Evolutionary conservation across 345 rosid genomes (phyloP).

Genomic region (Microthlaspi erraticum): DNA sequence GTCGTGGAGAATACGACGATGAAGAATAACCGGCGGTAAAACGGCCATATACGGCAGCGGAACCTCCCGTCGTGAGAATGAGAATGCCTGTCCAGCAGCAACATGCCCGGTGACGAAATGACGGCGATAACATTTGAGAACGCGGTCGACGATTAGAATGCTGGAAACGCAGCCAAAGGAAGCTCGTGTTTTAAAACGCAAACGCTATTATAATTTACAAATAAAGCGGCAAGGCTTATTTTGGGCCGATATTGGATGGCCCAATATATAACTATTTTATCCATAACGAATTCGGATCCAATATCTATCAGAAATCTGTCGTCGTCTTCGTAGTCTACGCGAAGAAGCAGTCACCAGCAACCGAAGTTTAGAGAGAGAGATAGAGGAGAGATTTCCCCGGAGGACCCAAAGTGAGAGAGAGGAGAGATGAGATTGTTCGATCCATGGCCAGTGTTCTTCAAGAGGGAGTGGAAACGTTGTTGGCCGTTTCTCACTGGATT

Average conservation of each 20-base stretch:
- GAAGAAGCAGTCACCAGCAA: slow-evolving; percentile 12
- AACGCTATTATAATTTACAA: neutral
- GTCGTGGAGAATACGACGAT: neutral
- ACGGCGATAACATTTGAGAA: neutral
- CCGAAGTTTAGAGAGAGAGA: slow-evolving; percentile 3
- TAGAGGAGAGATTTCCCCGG: slow-evolving; percentile 6
- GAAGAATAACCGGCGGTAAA: neutral
- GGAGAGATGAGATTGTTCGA: slow-evolving; percentile 57
- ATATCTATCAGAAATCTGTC: neutral
- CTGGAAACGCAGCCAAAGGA: neutral
- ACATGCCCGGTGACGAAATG: neutral
- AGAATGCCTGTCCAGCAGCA: neutral
- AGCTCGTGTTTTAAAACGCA: neutral
- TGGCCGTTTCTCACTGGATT: slow-evolving; percentile 94
- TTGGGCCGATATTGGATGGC: slow-evolving; percentile 22
- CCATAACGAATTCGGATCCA: neutral
- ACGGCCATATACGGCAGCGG: neutral
- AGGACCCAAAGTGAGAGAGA: slow-evolving; percentile 1
- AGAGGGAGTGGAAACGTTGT: slow-evolving; percentile 75
- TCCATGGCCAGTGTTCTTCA: slow-evolving; percentile 89
- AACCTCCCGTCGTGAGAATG: neutral
- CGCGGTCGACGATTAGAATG: slow-evolving; percentile 5
- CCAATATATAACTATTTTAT: neutral
- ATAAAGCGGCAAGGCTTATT: neutral
- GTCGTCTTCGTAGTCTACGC: slow-evolving; percentile 27